These are phyloP conservation scores for Anthoceros angustus DNA, from an alignment of 225 moss, liverwort and hornwort species.

Conservation along the genomic window DNA sequence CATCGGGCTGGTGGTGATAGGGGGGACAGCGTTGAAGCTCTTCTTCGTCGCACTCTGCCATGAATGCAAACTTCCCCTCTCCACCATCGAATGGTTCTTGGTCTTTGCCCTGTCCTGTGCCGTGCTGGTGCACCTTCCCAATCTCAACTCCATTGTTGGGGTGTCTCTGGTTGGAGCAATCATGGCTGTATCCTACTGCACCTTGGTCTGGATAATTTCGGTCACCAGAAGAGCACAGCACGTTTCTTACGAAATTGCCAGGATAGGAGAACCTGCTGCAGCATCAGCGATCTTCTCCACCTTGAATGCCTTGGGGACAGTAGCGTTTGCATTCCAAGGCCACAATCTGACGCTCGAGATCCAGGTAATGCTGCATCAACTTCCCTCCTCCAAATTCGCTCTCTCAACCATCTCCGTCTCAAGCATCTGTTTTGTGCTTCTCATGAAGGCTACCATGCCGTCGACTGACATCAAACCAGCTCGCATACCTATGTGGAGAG, in stretches of 20 bases:
- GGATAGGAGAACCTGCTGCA: constrained; percentile 19
- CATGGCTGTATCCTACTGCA: constrained; percentile 57
- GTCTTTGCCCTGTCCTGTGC: constrained; percentile 54
- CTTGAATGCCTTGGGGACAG: constrained; percentile 33
- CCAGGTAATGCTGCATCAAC: constrained; percentile 18
- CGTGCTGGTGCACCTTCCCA: constrained; percentile 45
- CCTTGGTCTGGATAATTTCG: constrained; percentile 57
- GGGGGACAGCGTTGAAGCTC: constrained; percentile 54
- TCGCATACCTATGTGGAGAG: not conserved
- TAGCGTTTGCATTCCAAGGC: constrained; percentile 38
- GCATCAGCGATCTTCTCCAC: constrained; percentile 30
- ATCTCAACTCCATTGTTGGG: constrained; percentile 66
- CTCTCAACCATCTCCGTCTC: not conserved
- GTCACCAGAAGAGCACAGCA: constrained; percentile 26
- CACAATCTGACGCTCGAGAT: constrained; percentile 44
- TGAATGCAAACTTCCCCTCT: constrained; percentile 28
- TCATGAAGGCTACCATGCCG: not conserved
- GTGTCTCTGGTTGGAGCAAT: constrained; percentile 62
- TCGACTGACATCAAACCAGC: not conserved
- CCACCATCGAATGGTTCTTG: constrained; percentile 58
- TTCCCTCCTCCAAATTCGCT: not conserved
- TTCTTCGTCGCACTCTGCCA: constrained; percentile 48
- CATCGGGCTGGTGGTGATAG: constrained; percentile 51
- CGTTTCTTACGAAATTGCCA: constrained; percentile 27
- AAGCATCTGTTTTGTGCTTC: not conserved